Evolutionary conservation across 2,329 filamentous ascomycete genomes (phyloP).

Genomic region (Neonectria neomacrospora): DNA sequence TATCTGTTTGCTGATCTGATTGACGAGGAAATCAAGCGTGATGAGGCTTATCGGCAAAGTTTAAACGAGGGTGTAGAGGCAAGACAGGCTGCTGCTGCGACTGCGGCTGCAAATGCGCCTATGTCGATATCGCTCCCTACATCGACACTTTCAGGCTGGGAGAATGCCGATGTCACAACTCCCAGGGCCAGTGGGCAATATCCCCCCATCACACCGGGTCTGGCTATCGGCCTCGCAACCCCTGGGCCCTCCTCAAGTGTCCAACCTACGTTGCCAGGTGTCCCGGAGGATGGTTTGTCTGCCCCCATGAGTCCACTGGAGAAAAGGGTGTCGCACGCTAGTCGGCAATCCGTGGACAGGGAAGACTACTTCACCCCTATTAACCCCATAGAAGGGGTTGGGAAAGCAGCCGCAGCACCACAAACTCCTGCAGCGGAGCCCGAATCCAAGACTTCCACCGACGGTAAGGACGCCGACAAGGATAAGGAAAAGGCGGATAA

Average conservation of each 20-base stretch:
- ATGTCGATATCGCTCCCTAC: constrained; percentile 64
- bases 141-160: constrained; percentile 50
- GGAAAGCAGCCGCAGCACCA: constrained; percentile 60
- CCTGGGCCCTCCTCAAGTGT: constrained; percentile 56
- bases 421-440: constrained; percentile 57
- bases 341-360: constrained; percentile 70
- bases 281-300: constrained; percentile 59
- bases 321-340: constrained; percentile 65
- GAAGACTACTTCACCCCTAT: constrained; percentile 83
- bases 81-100: constrained; percentile 58
- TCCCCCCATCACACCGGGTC: constrained; percentile 76
- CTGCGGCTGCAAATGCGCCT: constrained; percentile 65
- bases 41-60: constrained; percentile 76
- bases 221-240: constrained; percentile 82
- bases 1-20: constrained; percentile 92
- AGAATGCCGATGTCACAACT: constrained; percentile 61
- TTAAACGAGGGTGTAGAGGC: constrained; percentile 73
- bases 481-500: constrained; percentile 66
- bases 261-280: constrained; percentile 54
- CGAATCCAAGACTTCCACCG: constrained; percentile 62
- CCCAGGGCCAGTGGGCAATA: constrained; percentile 72
- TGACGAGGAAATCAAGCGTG: constrained; percentile 87
- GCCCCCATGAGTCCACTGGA: constrained; percentile 61
- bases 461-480: constrained; percentile 60
- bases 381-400: constrained; percentile 58